These are phyloP conservation scores for Cutaneotrichosporon dermatis DNA, from an alignment of 1,284 basidiomycete genomes.

Conservation along the genomic window DNA sequence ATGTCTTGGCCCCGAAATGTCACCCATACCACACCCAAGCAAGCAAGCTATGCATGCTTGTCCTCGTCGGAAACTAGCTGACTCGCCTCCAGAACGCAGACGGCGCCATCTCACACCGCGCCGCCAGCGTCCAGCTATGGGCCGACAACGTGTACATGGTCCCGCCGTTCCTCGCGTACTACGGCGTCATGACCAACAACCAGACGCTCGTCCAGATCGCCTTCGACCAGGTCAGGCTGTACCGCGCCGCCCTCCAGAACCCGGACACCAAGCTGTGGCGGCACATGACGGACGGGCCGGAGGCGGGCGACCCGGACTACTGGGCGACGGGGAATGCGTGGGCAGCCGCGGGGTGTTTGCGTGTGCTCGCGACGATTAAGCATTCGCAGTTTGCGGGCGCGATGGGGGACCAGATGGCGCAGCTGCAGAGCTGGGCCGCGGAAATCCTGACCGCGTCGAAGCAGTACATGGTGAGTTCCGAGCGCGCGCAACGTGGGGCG, in stretches of 20 bases:
- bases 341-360: slow-evolving; percentile 53
- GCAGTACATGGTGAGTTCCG: slow-evolving; percentile 27
- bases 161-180: slow-evolving; percentile 85
- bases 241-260: slow-evolving; percentile 56
- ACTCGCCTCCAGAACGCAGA: slow-evolving; percentile 39
- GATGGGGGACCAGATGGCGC: slow-evolving; percentile 43
- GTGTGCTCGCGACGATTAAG: slow-evolving; percentile 52
- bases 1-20: no score
- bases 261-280: slow-evolving; percentile 39
- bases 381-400: slow-evolving; percentile 37
- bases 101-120: slow-evolving; percentile 73
- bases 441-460: slow-evolving; percentile 51
- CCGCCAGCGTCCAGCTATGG: slow-evolving; percentile 50
- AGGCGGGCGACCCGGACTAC: slow-evolving; percentile 31
- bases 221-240: slow-evolving; percentile 72
- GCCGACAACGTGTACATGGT: slow-evolving; percentile 61
- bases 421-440: slow-evolving; percentile 50
- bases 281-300: slow-evolving; percentile 40
- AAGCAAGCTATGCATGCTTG: no score
- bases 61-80: no score
- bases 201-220: slow-evolving; percentile 63
- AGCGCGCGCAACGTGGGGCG: no score
- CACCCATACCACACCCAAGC: no score
- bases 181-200: slow-evolving; percentile 68
- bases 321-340: slow-evolving; percentile 54